phyloP scores from a whole-genome alignment of 148 eudicot species.

The Limonium bicolor region DNA sequence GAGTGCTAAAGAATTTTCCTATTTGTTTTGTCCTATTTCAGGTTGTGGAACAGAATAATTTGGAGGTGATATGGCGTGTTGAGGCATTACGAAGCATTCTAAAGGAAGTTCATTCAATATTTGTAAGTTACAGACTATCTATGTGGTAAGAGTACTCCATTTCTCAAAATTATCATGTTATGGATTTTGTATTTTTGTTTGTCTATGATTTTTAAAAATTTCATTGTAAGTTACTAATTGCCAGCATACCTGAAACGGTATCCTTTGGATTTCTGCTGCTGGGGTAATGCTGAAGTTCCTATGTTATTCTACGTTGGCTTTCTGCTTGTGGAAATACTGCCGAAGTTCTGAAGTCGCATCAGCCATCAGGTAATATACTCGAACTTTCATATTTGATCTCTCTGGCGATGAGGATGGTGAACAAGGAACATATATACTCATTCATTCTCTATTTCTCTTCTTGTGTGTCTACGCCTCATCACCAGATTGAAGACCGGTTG shows the following conservation, averaged over 20 bases:
- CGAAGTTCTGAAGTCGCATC: too few species aligned
- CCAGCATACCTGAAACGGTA: constrained; percentile 80
- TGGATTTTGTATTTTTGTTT: constrained; percentile 11
- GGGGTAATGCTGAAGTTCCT: constrained; percentile 83
- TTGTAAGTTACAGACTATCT: constrained; percentile 69
- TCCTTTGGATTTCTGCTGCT: constrained; percentile 88
- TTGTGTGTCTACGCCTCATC: too few species aligned
- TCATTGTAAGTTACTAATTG: constrained; percentile 68
- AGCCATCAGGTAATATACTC: too few species aligned
- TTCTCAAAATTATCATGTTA: not conserved
- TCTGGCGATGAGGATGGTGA: too few species aligned
- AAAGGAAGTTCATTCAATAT: constrained; percentile 75
- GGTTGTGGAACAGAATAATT: constrained; percentile 70
- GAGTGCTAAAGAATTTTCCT: too few species aligned
- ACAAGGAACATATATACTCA: too few species aligned
- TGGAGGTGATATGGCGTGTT: constrained; percentile 64
- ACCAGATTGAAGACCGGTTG: too few species aligned
- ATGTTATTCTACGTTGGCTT: constrained; percentile 43
- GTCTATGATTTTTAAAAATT: constrained; percentile 21
- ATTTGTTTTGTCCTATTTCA: too few species aligned
- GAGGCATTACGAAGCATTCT: constrained; percentile 69
- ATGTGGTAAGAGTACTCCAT: constrained; percentile 42
- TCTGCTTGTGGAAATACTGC: constrained; percentile 45
- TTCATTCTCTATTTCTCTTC: too few species aligned
- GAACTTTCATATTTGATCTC: too few species aligned